Percentiles rank a stretch among this genome's conserved stretches.
Conservation (phyloP, 2,329 filamentous ascomycete genomes). For the Fusarium subglutinans region DNA sequence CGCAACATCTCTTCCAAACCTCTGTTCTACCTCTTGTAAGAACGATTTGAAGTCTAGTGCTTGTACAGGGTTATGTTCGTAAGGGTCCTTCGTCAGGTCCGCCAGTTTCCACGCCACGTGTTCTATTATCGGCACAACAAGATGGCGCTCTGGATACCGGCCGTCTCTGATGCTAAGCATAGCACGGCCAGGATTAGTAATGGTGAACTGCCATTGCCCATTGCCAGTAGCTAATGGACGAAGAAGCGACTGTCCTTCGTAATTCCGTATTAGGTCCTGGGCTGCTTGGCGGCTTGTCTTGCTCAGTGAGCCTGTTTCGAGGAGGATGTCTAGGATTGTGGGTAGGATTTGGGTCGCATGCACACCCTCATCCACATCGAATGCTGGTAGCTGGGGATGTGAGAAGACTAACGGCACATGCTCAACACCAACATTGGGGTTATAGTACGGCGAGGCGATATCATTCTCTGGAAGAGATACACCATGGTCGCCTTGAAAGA, state of each 20-base stretch:
- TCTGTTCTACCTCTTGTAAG: constrained; percentile 32
- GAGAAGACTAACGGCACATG: constrained; percentile 45
- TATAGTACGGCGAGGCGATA: constrained; percentile 43
- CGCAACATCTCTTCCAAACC: constrained; percentile 38
- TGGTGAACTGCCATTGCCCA: constrained; percentile 45
- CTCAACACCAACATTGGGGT: constrained; percentile 41
- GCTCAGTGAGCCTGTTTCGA: constrained; percentile 42
- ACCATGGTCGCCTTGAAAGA: constrained; percentile 47
- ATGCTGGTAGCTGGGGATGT: constrained; percentile 41
- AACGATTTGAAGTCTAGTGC: constrained; percentile 39
- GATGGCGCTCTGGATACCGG: constrained; percentile 41
- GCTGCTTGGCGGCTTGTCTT: constrained; percentile 29
- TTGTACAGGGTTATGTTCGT: constrained; percentile 36
- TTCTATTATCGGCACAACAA: constrained; percentile 45
- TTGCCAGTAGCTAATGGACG: constrained; percentile 26
- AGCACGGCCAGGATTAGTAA: constrained; percentile 46
- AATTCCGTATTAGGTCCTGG: constrained; percentile 38
- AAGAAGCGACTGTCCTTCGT: constrained; percentile 46
- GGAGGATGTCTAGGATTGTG: constrained; percentile 45
- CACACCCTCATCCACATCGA: constrained; percentile 41
- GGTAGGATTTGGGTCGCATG: constrained; percentile 44
- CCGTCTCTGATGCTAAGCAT: constrained; percentile 45
- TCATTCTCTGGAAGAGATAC: constrained; percentile 45
- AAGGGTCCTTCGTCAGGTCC: constrained; percentile 38
- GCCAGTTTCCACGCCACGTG: constrained; percentile 47